Conservation (phyloP, 352 stramenopile species). For the Aphanomyces cochlioides region DNA sequence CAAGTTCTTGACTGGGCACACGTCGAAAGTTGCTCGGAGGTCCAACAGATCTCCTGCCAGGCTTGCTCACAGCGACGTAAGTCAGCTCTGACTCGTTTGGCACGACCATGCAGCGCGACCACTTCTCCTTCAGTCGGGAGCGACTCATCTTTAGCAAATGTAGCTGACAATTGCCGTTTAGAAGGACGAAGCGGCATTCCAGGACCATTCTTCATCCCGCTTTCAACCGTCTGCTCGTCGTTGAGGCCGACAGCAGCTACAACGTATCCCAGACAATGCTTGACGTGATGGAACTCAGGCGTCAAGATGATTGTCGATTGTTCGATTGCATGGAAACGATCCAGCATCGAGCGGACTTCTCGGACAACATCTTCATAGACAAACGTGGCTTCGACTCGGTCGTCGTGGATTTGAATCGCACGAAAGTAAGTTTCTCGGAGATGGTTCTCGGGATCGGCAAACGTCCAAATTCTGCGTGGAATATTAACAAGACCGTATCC, state of each 20-base stretch:
- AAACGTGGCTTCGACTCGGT: slow-evolving; percentile 62
- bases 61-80: slow-evolving; percentile 51
- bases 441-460: slow-evolving; percentile 38
- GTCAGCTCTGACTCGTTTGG: slow-evolving; percentile 41
- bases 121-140: slow-evolving; percentile 45
- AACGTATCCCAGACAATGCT: slow-evolving; percentile 45
- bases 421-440: slow-evolving; percentile 50
- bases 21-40: slow-evolving; percentile 37
- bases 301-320: slow-evolving; percentile 60
- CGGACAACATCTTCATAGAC: slow-evolving; percentile 50
- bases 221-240: not conserved
- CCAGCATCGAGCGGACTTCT: slow-evolving; percentile 40
- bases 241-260: slow-evolving; percentile 37
- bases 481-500: slow-evolving; percentile 62
- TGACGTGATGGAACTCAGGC: slow-evolving; percentile 60
- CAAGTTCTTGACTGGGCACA: not conserved
- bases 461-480: slow-evolving; percentile 49
- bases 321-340: slow-evolving; percentile 53
- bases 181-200: not conserved
- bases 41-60: slow-evolving; percentile 57
- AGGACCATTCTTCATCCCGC: not conserved
- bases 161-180: slow-evolving; percentile 3
- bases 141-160: slow-evolving; percentile 8
- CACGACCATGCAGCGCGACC: slow-evolving; percentile 49
- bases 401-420: slow-evolving; percentile 56